These are phyloP conservation scores for Eimeria falciformis DNA, from an alignment of 169 alveolate genomes.

Conservation along the genomic window DNA sequence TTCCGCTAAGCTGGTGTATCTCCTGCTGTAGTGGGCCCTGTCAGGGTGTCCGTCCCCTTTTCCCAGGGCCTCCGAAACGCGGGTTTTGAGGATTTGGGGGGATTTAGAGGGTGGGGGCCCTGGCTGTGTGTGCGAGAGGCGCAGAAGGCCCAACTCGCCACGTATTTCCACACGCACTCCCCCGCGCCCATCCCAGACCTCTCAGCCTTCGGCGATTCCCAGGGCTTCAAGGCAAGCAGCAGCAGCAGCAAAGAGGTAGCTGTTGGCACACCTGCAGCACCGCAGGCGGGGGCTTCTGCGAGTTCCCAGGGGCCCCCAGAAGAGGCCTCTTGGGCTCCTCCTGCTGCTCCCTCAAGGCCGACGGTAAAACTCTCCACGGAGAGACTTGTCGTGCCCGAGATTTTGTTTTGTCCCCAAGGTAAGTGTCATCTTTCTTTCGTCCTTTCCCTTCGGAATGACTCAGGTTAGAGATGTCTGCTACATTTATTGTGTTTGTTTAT, in stretches of 20 bases:
- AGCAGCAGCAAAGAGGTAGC: constrained; percentile 64
- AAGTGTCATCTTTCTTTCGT: no score
- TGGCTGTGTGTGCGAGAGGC: no score
- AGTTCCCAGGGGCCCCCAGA: constrained; percentile 33
- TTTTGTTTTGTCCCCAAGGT: constrained; percentile 83
- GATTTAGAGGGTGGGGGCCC: no score
- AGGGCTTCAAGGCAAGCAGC: constrained; percentile 70
- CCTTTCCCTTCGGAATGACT: no score
- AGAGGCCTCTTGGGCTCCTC: constrained; percentile 49
- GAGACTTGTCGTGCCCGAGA: constrained; percentile 83
- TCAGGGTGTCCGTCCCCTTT: no score
- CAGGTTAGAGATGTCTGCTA: no score
- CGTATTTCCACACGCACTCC: constrained; percentile 59
- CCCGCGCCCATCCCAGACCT: constrained; percentile 65
- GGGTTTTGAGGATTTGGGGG: no score
- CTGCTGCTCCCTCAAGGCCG: constrained; percentile 61
- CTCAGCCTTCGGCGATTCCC: constrained; percentile 17
- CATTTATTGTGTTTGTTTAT: no score
- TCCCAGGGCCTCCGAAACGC: no score
- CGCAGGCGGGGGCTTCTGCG: constrained; percentile 73
- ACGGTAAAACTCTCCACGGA: constrained; percentile 82
- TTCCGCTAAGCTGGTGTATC: no score
- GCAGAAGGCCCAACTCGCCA: constrained; percentile 44
- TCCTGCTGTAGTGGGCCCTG: no score
- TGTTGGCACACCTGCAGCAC: constrained; percentile 30